These are phyloP conservation scores for Talaromyces sp. DNA, from an alignment of 2,329 filamentous ascomycete genomes.

Conservation along the genomic window DNA sequence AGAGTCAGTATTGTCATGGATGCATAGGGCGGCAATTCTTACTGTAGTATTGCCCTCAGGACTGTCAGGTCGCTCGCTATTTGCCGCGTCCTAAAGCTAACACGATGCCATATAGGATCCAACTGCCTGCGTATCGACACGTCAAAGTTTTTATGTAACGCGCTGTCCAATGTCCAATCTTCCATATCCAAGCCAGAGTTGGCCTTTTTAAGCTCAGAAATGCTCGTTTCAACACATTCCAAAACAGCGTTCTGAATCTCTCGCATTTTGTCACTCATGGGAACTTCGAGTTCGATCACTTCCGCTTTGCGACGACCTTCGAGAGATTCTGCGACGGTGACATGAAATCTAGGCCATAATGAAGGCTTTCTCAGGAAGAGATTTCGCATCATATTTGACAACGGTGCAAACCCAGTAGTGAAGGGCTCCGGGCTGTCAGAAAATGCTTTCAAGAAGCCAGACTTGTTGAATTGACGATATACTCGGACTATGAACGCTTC, in stretches of 20 bases:
- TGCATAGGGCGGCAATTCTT: conserved; percentile 18
- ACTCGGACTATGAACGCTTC: conserved; percentile 95
- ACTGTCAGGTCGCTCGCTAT: conserved; percentile 87
- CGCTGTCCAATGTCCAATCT: conserved; percentile 93
- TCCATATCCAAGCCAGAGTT: conserved; percentile 91
- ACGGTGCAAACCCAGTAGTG: conserved; percentile 76
- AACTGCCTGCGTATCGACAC: conserved; percentile 80
- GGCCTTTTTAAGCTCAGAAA: conserved; percentile 85
- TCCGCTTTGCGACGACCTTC: conserved; percentile 92
- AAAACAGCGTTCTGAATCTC: conserved; percentile 91
- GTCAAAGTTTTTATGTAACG: conserved; percentile 88
- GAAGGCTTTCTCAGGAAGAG: conserved; percentile 84
- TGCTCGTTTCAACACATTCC: conserved; percentile 93
- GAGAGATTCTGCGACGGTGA: conserved; percentile 79
- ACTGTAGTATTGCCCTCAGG: conserved; percentile 75
- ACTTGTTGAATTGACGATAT: conserved; percentile 90
- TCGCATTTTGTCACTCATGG: conserved; percentile 91
- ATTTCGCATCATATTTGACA: conserved; percentile 87
- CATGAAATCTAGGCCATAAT: conserved; percentile 89
- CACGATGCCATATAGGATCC: conserved; percentile 94
- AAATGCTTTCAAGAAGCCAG: conserved; percentile 91
- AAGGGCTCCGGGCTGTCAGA: conserved; percentile 92
- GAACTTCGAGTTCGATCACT: conserved; percentile 92
- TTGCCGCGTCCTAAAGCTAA: conserved; percentile 90
- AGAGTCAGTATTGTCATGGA: conserved; percentile 13